Conservation (phyloP, 2,329 filamentous ascomycete species). For the Akanthomyces dipterigenus region DNA sequence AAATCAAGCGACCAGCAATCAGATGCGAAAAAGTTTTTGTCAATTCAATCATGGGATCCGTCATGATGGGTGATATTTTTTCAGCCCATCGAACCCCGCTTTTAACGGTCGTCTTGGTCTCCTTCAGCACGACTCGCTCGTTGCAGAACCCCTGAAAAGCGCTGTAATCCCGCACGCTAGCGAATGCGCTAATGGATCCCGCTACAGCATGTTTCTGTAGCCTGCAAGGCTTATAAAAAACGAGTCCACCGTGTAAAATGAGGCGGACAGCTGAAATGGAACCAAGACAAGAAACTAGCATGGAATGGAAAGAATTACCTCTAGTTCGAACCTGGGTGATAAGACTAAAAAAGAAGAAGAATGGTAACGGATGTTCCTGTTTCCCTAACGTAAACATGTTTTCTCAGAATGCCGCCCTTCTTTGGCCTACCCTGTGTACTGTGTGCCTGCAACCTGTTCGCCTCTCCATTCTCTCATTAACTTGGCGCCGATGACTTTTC, state of each 20-base stretch:
- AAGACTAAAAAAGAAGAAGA: background rate
- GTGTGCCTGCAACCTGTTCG: no score
- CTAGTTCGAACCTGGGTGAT: background rate
- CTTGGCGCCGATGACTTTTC: background rate
- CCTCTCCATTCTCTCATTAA: background rate
- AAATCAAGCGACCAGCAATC: background rate
- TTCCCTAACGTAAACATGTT: background rate
- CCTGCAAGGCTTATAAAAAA: background rate
- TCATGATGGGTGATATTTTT: background rate
- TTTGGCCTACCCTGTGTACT: background rate
- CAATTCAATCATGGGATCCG: background rate
- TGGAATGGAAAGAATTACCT: background rate
- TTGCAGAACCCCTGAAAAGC: background rate
- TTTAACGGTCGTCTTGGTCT: background rate
- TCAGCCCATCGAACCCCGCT: background rate
- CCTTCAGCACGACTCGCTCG: no score
- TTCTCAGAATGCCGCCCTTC: background rate
- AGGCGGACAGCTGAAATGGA: background rate
- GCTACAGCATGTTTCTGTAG: background rate
- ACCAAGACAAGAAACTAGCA: background rate
- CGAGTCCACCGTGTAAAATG: background rate
- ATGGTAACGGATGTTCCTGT: slow-evolving; percentile 1
- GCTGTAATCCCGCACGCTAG: no score
- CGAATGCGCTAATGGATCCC: background rate
- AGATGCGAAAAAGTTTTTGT: background rate